Percentiles rank a stretch among this genome's conserved stretches.
phyloP scores from a whole-genome alignment of 2,329 filamentous ascomycete genomes.

The Sporothrix brasiliensis region DNA sequence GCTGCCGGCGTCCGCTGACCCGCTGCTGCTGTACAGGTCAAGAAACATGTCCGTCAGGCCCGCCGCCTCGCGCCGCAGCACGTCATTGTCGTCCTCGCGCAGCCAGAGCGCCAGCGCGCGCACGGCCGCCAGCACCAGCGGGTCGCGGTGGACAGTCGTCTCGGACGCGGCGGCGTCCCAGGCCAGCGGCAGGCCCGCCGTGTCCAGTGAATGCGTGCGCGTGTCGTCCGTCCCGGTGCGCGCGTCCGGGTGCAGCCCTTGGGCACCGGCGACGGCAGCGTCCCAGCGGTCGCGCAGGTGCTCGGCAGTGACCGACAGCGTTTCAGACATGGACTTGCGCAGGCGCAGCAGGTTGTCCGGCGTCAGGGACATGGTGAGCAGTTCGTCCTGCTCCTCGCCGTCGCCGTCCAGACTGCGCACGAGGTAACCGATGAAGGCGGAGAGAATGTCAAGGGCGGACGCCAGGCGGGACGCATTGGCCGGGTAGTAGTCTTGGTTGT shows the following conservation, averaged over 20 bases:
- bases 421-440: conserved; percentile 62
- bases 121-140: conserved; percentile 61
- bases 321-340: conserved; percentile 63
- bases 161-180: conserved; percentile 61
- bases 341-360: conserved; percentile 65
- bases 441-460: conserved; percentile 64
- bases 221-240: conserved; percentile 51
- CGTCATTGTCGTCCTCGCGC: conserved; percentile 67
- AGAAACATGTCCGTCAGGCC: conserved; percentile 66
- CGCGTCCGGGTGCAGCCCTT: conserved; percentile 62
- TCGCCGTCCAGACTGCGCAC: conserved; percentile 60
- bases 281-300: conserved; percentile 73
- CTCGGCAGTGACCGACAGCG: conserved; percentile 64
- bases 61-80: conserved; percentile 58
- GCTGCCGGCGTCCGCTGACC: conserved; percentile 35
- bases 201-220: conserved; percentile 35
- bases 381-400: conserved; percentile 45
- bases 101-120: conserved; percentile 66
- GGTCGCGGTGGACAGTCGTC: conserved; percentile 55
- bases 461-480: conserved; percentile 57
- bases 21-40: conserved; percentile 55
- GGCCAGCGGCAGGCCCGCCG: conserved; percentile 49
- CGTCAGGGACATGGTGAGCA: conserved; percentile 41
- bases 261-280: conserved; percentile 62
- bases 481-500: conserved; percentile 55